Base-by-base conservation (phyloP, 78 protist species). In the Emiliania huxleyi region DNA sequence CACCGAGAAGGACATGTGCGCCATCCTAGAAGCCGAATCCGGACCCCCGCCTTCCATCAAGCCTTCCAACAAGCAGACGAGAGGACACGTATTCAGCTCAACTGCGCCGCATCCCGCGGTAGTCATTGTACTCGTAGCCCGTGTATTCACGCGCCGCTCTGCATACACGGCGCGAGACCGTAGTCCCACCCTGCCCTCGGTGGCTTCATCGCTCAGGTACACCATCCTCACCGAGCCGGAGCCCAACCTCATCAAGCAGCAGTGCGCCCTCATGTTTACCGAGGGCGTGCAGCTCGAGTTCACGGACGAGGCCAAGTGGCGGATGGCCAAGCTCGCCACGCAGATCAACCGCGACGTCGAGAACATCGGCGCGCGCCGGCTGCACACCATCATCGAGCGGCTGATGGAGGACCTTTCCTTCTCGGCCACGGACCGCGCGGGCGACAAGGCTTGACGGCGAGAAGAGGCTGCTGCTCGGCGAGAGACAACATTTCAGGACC, bases 301-400 rank as follows among this genome's bases (percentile, higher is more conserved):
- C 91, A 90, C 96, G 5, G 94, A 94, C 35, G 97, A 95, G 0
- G 98, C 98, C 22, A 90, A 94, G 1, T 6, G 37, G 18, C 96
- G 94, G 40, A 97, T 97, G 43, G 96, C 98, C 26, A 42, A 89
- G 85, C 46, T 69, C 19, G 91, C 91, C 35, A 44, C 79, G 35
- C 97, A 97, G 45, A 93, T 97, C 42, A 97, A 97, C 77, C 90
- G 95, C 29, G 93, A 94, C 43, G 95, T 96, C 40, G 96, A 97
- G 43, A 97, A 97, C 87, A 95, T 96, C n/a, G 99, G 99, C 56
- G 98, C 98, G 0, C 93, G 99, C 69, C 73, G 99, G 49, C 90
- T 97, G 33, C 95, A 93, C 87, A 97, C 98, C 21, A 88, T 93
- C 85, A 90, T 90, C 25, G 93, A 89, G 55, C 29, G 89, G n/a